phyloP scores from a whole-genome alignment of 441 rosid species.

The Melastoma candidum region DNA sequence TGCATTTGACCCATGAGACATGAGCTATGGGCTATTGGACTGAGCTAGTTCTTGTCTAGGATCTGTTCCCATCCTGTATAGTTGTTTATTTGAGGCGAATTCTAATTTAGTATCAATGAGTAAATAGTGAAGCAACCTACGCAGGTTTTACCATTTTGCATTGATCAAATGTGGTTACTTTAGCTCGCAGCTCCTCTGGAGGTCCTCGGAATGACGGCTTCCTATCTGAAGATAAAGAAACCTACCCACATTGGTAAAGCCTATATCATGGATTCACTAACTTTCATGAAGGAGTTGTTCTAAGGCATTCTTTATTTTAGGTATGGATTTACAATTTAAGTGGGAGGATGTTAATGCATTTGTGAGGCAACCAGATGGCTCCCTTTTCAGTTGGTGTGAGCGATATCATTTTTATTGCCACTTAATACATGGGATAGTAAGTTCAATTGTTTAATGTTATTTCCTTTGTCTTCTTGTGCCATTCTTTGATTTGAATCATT shows the following conservation, averaged over 20 bases:
- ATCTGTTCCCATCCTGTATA: conserved; percentile 6
- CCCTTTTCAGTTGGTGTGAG: conserved; percentile 87
- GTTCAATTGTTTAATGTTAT: conserved; percentile 8
- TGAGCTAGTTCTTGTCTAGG: not conserved
- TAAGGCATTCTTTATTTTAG: conserved; percentile 26
- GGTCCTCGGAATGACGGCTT: conserved; percentile 64
- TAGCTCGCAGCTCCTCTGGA: conserved; percentile 68
- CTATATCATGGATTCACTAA: not conserved
- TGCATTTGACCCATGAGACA: not conserved
- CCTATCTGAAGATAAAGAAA: conserved; percentile 67
- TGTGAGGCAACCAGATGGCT: conserved; percentile 71
- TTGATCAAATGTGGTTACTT: conserved; percentile 3
- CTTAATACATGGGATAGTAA: conserved; percentile 59
- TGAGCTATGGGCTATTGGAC: not conserved
- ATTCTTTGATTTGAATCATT: not conserved
- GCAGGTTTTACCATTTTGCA: conserved; percentile 7
- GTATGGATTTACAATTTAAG: conserved; percentile 84
- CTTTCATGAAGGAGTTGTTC: not conserved
- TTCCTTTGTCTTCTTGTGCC: not conserved
- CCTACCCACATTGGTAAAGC: conserved; percentile 66
- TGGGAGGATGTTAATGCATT: conserved; percentile 75
- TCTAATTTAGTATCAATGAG: too few species aligned
- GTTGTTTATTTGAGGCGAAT: not conserved
- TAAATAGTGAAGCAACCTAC: too few species aligned
- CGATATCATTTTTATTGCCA: conserved; percentile 68